Percentiles rank a stretch among this genome's conserved stretches.
phyloP scores from a whole-genome alignment of 2,329 filamentous ascomycete species.

The Dendrostoma leiphaemia region DNA sequence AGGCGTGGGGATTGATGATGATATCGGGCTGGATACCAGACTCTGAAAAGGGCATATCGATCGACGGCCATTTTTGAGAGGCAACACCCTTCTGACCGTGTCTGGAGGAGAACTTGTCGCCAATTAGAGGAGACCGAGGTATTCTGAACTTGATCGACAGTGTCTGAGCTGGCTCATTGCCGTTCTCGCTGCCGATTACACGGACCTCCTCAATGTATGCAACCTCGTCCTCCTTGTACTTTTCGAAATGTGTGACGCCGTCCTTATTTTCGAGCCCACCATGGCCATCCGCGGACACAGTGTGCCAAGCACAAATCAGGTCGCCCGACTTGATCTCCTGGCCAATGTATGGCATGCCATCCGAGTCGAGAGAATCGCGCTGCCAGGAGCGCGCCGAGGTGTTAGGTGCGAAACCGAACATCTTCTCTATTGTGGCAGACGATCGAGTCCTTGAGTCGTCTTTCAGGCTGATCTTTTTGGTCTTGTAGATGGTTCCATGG shows the following conservation, averaged over 20 bases:
- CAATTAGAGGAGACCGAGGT: conserved; percentile 86
- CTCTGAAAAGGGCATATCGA: conserved; percentile 96
- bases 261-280: conserved; percentile 83
- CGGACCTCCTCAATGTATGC: conserved; percentile 92
- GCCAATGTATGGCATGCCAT: conserved; percentile 82
- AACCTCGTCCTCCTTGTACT: conserved; percentile 89
- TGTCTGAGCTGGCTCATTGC: conserved; percentile 79
- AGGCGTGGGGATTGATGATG: conserved; percentile 99
- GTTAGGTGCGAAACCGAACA: conserved; percentile 88
- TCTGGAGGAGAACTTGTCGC: conserved; percentile 98
- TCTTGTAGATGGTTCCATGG: conserved; percentile 96
- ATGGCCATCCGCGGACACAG: conserved; percentile 75
- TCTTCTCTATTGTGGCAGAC: conserved; percentile 68
- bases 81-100: conserved; percentile 98
- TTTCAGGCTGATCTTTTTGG: conserved; percentile 83
- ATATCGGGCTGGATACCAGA: conserved; percentile 94
- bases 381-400: conserved; percentile 69
- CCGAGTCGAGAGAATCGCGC: conserved; percentile 74
- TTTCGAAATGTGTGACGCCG: conserved; percentile 80
- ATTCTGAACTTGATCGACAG: conserved; percentile 92
- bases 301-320: conserved; percentile 85
- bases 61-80: conserved; percentile 90
- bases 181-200: conserved; percentile 80
- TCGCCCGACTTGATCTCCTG: conserved; percentile 76
- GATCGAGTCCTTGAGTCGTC: conserved; percentile 71